These are phyloP conservation scores for Syncephalastrum monosporum DNA, from an alignment of 371 early-diverging fungal genomes.

Conservation along the genomic window DNA sequence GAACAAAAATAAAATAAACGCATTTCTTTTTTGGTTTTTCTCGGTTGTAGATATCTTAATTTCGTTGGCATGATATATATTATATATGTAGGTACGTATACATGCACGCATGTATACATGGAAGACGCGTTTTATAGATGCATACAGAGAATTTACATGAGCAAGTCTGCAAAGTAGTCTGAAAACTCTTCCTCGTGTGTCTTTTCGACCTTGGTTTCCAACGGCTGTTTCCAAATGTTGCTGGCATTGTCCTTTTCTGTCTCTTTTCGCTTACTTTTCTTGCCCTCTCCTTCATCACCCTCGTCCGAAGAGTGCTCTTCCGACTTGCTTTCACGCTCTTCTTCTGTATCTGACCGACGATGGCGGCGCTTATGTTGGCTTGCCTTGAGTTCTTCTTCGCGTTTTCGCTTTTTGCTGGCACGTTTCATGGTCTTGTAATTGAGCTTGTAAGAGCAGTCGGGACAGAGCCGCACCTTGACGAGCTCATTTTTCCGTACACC, in stretches of 20 bases:
- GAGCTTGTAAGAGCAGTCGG: conserved; percentile 55
- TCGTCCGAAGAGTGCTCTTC: background rate
- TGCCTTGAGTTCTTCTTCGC: conserved; percentile 3
- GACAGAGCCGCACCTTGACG: conserved; percentile 79
- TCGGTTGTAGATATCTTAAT: conserved; percentile 4
- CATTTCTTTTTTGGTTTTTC: conserved; percentile 2
- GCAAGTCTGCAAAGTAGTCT: conserved; percentile 48
- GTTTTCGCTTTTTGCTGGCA: conserved; percentile 17
- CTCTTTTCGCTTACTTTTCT: conserved; percentile 3
- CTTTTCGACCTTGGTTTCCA: conserved; percentile 35
- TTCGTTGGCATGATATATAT: too few relatives aligned
- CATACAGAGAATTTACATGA: too few relatives aligned
- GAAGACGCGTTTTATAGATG: too few relatives aligned
- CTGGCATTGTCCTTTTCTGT: conserved; percentile 11
- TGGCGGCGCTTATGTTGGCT: conserved; percentile 3
- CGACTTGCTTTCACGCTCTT: conserved; percentile 4
- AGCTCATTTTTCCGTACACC: conserved; percentile 74
- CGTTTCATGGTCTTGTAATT: conserved; percentile 40
- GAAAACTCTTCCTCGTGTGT: conserved; percentile 47
- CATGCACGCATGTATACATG: too few relatives aligned
- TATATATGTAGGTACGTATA: too few relatives aligned
- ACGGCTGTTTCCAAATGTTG: conserved; percentile 36
- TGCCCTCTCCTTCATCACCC: background rate
- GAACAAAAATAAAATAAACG: conserved; percentile 36
- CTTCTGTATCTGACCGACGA: conserved; percentile 10